These are phyloP conservation scores for Oryza glumipatula DNA, from an alignment of 176 grass and related monocot genomes.

Conservation along the genomic window DNA sequence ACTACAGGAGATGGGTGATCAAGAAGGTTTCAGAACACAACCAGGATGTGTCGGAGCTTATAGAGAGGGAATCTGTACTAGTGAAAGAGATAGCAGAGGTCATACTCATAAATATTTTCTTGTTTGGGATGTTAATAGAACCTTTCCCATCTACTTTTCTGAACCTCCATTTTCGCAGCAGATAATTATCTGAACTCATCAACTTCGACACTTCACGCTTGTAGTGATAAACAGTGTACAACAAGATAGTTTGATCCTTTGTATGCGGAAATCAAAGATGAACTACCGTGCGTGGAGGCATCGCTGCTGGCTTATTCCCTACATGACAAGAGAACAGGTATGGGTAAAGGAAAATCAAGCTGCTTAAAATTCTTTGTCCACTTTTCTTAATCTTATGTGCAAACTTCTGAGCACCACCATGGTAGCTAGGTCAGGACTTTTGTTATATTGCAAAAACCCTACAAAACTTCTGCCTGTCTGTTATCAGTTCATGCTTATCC, in stretches of 20 bases:
- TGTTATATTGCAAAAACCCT: background rate
- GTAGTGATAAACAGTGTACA: background rate
- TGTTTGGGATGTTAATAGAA: background rate
- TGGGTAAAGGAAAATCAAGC: background rate
- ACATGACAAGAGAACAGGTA: slow-evolving; percentile 77
- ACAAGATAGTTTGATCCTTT: slow-evolving; percentile 21
- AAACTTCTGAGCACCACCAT: background rate
- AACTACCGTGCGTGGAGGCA: slow-evolving; percentile 96
- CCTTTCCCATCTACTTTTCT: slow-evolving; percentile 19
- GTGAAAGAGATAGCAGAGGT: slow-evolving; percentile 90
- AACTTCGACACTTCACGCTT: background rate
- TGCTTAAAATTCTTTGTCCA: background rate
- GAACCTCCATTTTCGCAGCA: background rate
- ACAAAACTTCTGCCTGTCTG: background rate
- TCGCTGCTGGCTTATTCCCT: slow-evolving; percentile 83
- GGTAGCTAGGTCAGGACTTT: background rate
- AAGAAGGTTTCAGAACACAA: slow-evolving; percentile 62
- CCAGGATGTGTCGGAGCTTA: slow-evolving; percentile 53
- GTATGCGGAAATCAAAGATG: slow-evolving; percentile 95
- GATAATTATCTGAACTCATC: slow-evolving; percentile 12
- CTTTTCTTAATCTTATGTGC: slow-evolving; percentile 9
- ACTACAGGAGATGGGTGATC: slow-evolving; percentile 83
- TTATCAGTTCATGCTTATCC: background rate
- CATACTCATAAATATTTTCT: slow-evolving; percentile 20
- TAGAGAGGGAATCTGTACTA: slow-evolving; percentile 70